Evolutionary conservation across 108 stramenopile genomes (phyloP).

Genomic region (Nitzschia palea): DNA sequence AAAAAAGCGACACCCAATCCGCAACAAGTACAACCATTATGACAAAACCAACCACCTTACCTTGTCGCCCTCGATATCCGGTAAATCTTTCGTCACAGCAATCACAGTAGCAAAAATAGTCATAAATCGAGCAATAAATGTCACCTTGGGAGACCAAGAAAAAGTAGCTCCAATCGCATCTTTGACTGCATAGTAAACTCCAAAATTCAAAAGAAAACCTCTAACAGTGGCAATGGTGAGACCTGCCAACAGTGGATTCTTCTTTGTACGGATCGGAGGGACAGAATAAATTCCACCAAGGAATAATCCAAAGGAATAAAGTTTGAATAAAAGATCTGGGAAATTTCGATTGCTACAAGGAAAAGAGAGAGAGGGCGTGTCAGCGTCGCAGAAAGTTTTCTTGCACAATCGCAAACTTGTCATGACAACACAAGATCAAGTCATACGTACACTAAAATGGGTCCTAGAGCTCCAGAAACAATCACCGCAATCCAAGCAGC

Average conservation of each 20-base stretch:
- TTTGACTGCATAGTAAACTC: slow-evolving; percentile 95
- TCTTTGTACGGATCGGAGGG: slow-evolving; percentile 91
- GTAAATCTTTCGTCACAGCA: slow-evolving; percentile 95
- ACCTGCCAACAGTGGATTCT: slow-evolving; percentile 89
- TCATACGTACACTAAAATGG: slow-evolving; percentile 70
- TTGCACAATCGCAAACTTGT: too few relatives aligned
- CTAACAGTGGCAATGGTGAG: slow-evolving; percentile 93
- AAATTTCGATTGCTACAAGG: slow-evolving; percentile 65
- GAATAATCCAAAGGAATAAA: slow-evolving; percentile 88
- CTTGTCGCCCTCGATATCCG: slow-evolving; percentile 94
- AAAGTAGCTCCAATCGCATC: slow-evolving; percentile 92
- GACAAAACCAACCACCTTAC: slow-evolving; percentile 20
- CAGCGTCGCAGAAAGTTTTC: too few relatives aligned
- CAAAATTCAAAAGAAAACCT: slow-evolving; percentile 96
- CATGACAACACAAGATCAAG: too few relatives aligned
- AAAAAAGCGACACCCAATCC: neutral
- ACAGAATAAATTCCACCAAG: slow-evolving; percentile 92
- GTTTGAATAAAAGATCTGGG: slow-evolving; percentile 77
- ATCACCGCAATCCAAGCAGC: slow-evolving; percentile 84
- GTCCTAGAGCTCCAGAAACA: slow-evolving; percentile 60
- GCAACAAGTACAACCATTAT: neutral
- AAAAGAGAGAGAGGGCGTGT: too few relatives aligned
- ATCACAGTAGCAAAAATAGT: slow-evolving; percentile 92
- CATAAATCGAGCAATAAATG: slow-evolving; percentile 96
- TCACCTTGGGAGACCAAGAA: slow-evolving; percentile 90